Evolutionary conservation across 2,329 filamentous ascomycete species (phyloP).

Genomic region (Gyromitra esculenta): DNA sequence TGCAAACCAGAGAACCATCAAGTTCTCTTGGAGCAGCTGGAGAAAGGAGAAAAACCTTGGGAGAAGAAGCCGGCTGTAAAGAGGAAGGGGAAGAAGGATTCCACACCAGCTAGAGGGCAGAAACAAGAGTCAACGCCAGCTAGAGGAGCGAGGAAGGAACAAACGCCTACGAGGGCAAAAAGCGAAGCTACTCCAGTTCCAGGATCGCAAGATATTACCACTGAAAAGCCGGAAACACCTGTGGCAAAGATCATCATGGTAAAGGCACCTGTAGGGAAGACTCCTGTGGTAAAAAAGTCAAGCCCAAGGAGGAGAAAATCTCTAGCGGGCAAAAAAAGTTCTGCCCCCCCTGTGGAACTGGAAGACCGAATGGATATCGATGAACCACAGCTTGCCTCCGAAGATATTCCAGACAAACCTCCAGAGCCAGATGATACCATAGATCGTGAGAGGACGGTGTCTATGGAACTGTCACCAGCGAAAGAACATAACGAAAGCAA

Average conservation of each 20-base stretch:
- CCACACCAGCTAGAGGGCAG: slow-evolving; percentile 41
- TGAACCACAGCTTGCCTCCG: slow-evolving; percentile 31
- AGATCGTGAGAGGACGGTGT: slow-evolving; percentile 50
- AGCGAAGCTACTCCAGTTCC: slow-evolving; percentile 49
- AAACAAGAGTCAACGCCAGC: slow-evolving; percentile 54
- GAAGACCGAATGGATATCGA: slow-evolving; percentile 54
- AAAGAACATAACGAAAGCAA: slow-evolving; percentile 42
- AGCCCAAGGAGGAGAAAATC: slow-evolving; percentile 32
- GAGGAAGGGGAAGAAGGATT: slow-evolving; percentile 44
- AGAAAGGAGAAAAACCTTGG: slow-evolving; percentile 86
- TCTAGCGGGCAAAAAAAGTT: slow-evolving; percentile 23
- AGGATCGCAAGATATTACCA: slow-evolving; percentile 30
- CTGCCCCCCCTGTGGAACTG: slow-evolving; percentile 19
- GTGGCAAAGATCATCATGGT: slow-evolving; percentile 14
- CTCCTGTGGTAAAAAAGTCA: slow-evolving; percentile 31
- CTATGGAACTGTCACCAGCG: slow-evolving; percentile 45
- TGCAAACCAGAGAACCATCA: slow-evolving; percentile 86
- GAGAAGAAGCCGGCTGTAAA: slow-evolving; percentile 69
- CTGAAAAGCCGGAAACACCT: slow-evolving; percentile 24
- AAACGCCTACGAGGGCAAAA: slow-evolving; percentile 60
- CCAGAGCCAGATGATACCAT: slow-evolving; percentile 39
- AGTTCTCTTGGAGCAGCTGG: slow-evolving; percentile 79
- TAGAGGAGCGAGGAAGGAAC: slow-evolving; percentile 63
- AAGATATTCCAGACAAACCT: slow-evolving; percentile 44
- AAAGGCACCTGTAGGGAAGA: slow-evolving; percentile 24